Conservation (phyloP, 257 asterid genomes). For the Fraxinus excelsior region DNA sequence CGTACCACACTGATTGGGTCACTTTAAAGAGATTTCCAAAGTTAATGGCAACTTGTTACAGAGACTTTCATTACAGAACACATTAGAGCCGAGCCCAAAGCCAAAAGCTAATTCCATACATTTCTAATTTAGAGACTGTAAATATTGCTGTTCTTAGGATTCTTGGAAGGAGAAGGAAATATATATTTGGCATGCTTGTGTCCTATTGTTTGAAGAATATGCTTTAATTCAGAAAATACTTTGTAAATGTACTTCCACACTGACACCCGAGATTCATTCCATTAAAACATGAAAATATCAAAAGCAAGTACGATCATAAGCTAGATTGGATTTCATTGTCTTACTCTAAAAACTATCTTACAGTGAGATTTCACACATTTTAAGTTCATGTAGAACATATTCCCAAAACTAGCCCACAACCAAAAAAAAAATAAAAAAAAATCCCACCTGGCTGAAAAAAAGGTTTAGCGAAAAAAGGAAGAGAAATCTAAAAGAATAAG, state of each 20-base stretch:
- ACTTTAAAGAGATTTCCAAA: constrained; percentile 50
- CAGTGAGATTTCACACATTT: background rate
- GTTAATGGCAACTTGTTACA: constrained; percentile 45
- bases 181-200: background rate
- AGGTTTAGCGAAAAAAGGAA: background rate
- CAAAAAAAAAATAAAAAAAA: background rate
- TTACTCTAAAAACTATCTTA: too few species aligned
- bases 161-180: background rate
- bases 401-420: background rate
- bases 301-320: background rate
- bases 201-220: background rate
- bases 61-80: constrained; percentile 32
- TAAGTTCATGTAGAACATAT: background rate
- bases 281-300: background rate
- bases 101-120: background rate
- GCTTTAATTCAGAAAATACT: background rate
- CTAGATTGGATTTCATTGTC: background rate
- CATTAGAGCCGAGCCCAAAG: background rate
- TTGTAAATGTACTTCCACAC: background rate
- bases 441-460: background rate
- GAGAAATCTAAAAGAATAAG: background rate
- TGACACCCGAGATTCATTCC: background rate
- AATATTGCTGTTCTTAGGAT: background rate
- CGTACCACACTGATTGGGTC: constrained; percentile 42
- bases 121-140: background rate